A percentile compares a stretch with the other conserved stretches of the same genome.
Evolutionary conservation across 495 filamentous ascomycete species (phyloP).

Genomic region (Xylaria venustula): DNA sequence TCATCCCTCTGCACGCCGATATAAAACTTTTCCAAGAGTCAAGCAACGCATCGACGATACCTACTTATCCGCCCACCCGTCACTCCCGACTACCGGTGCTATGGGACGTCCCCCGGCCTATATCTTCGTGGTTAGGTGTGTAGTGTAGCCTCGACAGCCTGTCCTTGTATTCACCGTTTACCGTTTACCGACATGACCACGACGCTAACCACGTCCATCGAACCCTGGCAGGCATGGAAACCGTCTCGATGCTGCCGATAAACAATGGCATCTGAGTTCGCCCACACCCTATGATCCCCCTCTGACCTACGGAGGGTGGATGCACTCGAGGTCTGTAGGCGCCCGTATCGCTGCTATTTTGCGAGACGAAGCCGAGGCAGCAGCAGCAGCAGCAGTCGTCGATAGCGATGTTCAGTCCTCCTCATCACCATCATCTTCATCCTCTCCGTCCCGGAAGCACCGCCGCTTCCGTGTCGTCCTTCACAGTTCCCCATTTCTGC

Average conservation of each 20-base stretch:
- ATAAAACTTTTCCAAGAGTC: background rate
- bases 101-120: slow-evolving; percentile 51
- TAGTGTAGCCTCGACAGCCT: slow-evolving; percentile 23
- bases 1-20: no score
- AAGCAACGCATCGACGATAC: background rate
- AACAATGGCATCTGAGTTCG: slow-evolving; percentile 92
- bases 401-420: background rate
- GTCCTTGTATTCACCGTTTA: background rate
- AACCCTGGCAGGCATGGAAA: slow-evolving; percentile 77
- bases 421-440: background rate
- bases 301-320: slow-evolving; percentile 92
- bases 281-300: slow-evolving; percentile 94
- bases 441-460: slow-evolving; percentile 35
- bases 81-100: background rate
- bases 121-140: slow-evolving; percentile 79
- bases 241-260: slow-evolving; percentile 88
- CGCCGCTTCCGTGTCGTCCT: slow-evolving; percentile 76
- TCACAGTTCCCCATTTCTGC: slow-evolving; percentile 87
- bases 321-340: slow-evolving; percentile 76
- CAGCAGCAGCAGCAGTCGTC: slow-evolving; percentile 37
- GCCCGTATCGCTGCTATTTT: slow-evolving; percentile 75
- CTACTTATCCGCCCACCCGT: background rate
- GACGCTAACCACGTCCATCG: background rate
- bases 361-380: slow-evolving; percentile 42
- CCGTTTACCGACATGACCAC: background rate